Evolutionary conservation across 2,329 filamentous ascomycete species (phyloP), one percentile per base, ranked within the genome.

Genomic region (Colletotrichum trifolii): DNA sequence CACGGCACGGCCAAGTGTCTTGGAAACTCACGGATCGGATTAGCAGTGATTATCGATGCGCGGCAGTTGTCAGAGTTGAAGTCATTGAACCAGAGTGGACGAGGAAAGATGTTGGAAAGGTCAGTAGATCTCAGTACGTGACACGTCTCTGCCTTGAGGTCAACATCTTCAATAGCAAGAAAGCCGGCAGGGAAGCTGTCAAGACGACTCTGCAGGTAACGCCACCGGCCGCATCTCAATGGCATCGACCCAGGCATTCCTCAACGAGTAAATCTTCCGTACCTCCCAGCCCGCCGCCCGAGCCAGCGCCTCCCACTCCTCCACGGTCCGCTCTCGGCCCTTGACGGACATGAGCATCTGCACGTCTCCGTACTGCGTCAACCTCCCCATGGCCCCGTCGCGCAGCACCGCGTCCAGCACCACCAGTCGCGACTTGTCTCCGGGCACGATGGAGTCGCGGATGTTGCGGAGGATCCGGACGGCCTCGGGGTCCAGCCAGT

Each of bases 321-420:
- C 46, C 54, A 71, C 69, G 1, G 68, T 71, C 10, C 78, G 66
- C 67, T 79, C 78, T 55, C 70, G 58, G 12, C 78, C 77, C 17
- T 72, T 69, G 11, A 66, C 67, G 2, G 71, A 70, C 60, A 76
- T 70, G 77, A 80, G 77, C 78, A 81, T 81, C 52, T 75, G 77
- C 15, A 82, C 68, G 65, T 82, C 79, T 2, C 71, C 80, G 58
- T 79, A 81, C 36, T 74, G 56, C 6, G 72, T 71, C 12, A 82
- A 66, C 8, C 77, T 63, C 2, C 67, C 67, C 8, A 60, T 72
- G 6, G 71, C 69, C 0, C 75, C 73, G 53, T 77, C 73, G 1
- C 54, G 46, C 25, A 81, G 67, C 2, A 81, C 65, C 0, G 76
- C 73, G 60, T 82, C 78, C 4, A 81, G 45, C 4, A 81, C 68